A percentile compares a stretch with the other conserved stretches of the same genome.
Evolutionary conservation across 805 yeast species (phyloP).

Genomic region (Zygoascus bituminiphila): DNA sequence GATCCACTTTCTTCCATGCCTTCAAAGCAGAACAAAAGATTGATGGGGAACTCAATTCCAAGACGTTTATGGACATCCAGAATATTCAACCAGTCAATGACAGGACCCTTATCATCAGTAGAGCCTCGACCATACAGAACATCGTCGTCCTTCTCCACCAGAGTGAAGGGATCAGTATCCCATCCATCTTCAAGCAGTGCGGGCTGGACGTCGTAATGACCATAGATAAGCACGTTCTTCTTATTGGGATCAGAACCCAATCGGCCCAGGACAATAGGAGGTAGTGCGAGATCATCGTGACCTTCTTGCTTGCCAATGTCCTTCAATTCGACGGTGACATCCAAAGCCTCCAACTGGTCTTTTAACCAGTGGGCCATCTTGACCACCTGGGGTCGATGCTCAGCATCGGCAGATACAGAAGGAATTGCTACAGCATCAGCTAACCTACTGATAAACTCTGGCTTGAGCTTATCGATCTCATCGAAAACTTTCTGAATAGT

Average conservation of each 20-base stretch:
- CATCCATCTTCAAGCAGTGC: slow-evolving; percentile 91
- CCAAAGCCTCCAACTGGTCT: slow-evolving; percentile 58
- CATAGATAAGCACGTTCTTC: slow-evolving; percentile 86
- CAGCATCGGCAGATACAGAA: slow-evolving; percentile 87
- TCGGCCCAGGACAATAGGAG: slow-evolving; percentile 91
- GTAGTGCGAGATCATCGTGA: slow-evolving; percentile 59
- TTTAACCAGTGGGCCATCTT: slow-evolving; percentile 81
- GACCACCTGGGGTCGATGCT: slow-evolving; percentile 79
- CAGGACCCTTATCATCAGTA: slow-evolving; percentile 98
- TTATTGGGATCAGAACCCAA: slow-evolving; percentile 74
- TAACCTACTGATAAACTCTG: slow-evolving; percentile 53
- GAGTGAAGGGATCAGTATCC: slow-evolving; percentile 82
- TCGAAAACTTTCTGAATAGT: background rate
- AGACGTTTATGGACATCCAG: slow-evolving; percentile 83
- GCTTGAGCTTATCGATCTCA: slow-evolving; percentile 41
- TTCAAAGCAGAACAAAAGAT: slow-evolving; percentile 86
- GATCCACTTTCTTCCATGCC: slow-evolving; percentile 99
- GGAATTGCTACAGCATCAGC: slow-evolving; percentile 86
- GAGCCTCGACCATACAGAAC: slow-evolving; percentile 87
- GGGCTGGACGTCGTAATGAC: slow-evolving; percentile 98
- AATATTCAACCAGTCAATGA: slow-evolving; percentile 91
- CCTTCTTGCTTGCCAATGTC: slow-evolving; percentile 80
- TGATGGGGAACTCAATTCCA: slow-evolving; percentile 86
- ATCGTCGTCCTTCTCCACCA: slow-evolving; percentile 54
- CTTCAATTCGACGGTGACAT: slow-evolving; percentile 75